Percentiles rank a stretch among this genome's conserved stretches.
phyloP scores from a whole-genome alignment of 2,329 filamentous ascomycete genomes.

The Fusarium sp. region DNA sequence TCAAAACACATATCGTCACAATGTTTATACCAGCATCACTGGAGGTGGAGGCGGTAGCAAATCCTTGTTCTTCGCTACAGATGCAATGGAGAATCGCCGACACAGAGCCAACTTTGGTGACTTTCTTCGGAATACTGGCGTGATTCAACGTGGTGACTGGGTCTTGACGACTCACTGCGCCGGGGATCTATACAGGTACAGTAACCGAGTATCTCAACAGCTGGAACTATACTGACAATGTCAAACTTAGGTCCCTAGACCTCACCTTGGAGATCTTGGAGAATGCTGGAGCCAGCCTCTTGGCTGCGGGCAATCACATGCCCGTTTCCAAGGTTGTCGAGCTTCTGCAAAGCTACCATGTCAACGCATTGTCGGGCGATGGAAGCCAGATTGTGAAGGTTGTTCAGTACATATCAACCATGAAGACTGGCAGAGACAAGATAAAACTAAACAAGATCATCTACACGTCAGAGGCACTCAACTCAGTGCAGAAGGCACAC shows the following conservation, averaged over 20 bases:
- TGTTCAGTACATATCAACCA: constrained; percentile 49
- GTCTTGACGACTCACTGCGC: constrained; percentile 52
- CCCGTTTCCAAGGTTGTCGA: constrained; percentile 39
- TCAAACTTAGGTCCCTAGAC: constrained; percentile 50
- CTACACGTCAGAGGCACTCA: constrained; percentile 59
- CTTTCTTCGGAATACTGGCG: constrained; percentile 45
- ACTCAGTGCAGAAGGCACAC: constrained; percentile 46
- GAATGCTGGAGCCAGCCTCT: constrained; percentile 54
- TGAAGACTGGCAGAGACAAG: constrained; percentile 33
- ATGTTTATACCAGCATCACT: constrained; percentile 54
- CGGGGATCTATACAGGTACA: constrained; percentile 54
- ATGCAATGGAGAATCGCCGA: constrained; percentile 54
- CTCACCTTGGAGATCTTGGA: constrained; percentile 55
- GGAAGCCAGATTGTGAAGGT: constrained; percentile 53
- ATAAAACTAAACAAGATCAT: constrained; percentile 55
- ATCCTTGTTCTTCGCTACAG: constrained; percentile 55
- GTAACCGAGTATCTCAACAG: too few relatives aligned
- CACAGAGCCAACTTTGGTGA: constrained; percentile 52
- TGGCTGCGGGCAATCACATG: constrained; percentile 52
- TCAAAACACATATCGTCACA: constrained; percentile 52
- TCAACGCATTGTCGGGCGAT: constrained; percentile 55
- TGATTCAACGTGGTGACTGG: constrained; percentile 53
- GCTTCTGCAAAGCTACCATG: constrained; percentile 47
- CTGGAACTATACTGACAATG: too few relatives aligned
- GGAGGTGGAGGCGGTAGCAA: constrained; percentile 52